Evolutionary conservation across 768 basidiomycete genomes (phyloP).

Genomic region (Xerocomus brunneocitrinus): DNA sequence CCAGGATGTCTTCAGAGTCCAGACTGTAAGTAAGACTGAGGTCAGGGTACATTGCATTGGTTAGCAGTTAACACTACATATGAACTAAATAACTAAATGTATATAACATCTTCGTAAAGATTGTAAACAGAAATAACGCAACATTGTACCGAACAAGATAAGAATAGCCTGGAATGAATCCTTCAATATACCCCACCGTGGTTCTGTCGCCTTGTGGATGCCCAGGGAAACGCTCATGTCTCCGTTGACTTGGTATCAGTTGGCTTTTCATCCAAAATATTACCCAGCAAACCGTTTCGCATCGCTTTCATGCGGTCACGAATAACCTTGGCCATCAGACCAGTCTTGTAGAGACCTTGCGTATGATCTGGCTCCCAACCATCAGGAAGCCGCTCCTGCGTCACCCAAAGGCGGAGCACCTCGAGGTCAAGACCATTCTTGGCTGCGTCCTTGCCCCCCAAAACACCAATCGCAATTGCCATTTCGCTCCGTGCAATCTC

Average conservation of each 20-base stretch:
- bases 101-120: not conserved
- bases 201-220: not conserved
- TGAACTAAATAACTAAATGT: not conserved
- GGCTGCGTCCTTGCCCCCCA: conserved; percentile 30
- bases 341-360: conserved; percentile 26
- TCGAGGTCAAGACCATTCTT: conserved; percentile 44
- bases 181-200: not conserved
- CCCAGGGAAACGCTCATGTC: not conserved
- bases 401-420: conserved; percentile 48
- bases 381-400: conserved; percentile 48
- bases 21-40: not conserved
- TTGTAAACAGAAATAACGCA: not conserved
- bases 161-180: not conserved
- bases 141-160: not conserved
- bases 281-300: conserved; percentile 8
- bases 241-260: not conserved
- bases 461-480: conserved; percentile 55
- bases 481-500: conserved; percentile 67
- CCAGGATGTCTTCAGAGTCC: too few relatives aligned
- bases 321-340: conserved; percentile 22
- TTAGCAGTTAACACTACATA: not conserved
- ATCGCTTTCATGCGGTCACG: conserved; percentile 27
- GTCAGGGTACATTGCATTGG: not conserved
- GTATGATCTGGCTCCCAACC: conserved; percentile 33
- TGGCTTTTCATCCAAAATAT: conserved; percentile 19